Evolutionary conservation across 805 yeast species (phyloP), one percentile per base, ranked within the genome.

Genomic region (Zygotorulaspora chibaensis): DNA sequence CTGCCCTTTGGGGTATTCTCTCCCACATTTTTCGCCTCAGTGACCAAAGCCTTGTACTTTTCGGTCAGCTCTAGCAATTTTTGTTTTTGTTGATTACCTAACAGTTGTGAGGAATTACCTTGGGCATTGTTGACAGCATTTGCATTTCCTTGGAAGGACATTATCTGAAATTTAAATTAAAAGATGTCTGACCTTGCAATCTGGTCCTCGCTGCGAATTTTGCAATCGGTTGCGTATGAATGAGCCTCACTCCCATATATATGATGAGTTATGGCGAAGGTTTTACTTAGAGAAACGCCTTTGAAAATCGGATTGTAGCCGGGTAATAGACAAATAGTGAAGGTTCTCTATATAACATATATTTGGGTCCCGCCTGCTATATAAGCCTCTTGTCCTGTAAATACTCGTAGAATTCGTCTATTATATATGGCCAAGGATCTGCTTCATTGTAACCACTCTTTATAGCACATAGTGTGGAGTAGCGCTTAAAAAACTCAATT

Each of bases 401-500:
- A 57, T 73, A 73, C 52, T 84, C 95, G 17, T 87, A 84, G 59
- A 79, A 91, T 47, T 81, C 87, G 62, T 91, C 99, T 53, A 91
- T 79, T 13, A 87, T 69, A 43, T 86, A 79, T 4, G 98, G 99
- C 98, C 98, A 91, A 0, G 96, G 86, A 18, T 84, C 89, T 54
- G 77, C 76, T 52, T 84, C 93, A 55, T 84, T 90, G 63, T 89
- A 90, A 2, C 65, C 67, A 2, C 45, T 36, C 12, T 66, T 65
- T 4, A 91, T 68, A 1, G 58, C 51, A 0, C 84, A 79, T 48
- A 87, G 85, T 13, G 61, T 51, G 1, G 77, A 65, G 48, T 73
- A 73, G 48, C 77, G 76, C 43, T 69, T 65, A 45, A 83, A 65
- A 57, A 89, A 87, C 45, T 81, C 79, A 44, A 74, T 74, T 45